These are phyloP conservation scores for Lagenaria siceraria DNA, from an alignment of 306 rosid species.

Conservation along the genomic window DNA sequence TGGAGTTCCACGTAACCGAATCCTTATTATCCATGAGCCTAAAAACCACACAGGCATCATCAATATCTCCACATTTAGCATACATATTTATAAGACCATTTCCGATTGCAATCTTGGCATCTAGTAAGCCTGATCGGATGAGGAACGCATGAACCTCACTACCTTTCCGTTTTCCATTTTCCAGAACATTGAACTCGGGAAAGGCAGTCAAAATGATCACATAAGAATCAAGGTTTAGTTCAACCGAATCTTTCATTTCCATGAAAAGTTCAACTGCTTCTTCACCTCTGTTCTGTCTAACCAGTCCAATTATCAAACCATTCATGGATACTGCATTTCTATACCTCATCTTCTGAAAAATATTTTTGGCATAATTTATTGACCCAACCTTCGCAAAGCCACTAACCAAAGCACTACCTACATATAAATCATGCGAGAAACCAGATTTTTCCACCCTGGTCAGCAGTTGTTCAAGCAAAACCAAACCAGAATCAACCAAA, in stretches of 20 bases:
- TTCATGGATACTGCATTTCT: constrained; percentile 72
- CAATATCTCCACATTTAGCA: constrained; percentile 53
- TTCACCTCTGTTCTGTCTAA: constrained; percentile 66
- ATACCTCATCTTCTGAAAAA: constrained; percentile 54
- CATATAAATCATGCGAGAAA: constrained; percentile 46
- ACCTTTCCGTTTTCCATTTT: constrained; percentile 61
- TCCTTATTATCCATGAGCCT: constrained; percentile 44
- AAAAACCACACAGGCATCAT: constrained; percentile 50
- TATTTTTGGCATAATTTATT: constrained; percentile 34
- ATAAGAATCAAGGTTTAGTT: constrained; percentile 47
- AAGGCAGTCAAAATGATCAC: constrained; percentile 61
- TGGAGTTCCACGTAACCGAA: constrained; percentile 70
- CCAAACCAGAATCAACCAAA: constrained; percentile 28
- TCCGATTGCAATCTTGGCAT: constrained; percentile 35
- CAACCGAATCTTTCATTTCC: constrained; percentile 46
- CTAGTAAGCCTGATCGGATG: constrained; percentile 26
- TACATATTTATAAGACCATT: constrained; percentile 80
- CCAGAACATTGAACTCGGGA: constrained; percentile 41
- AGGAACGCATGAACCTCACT: constrained; percentile 62
- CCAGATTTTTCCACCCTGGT: constrained; percentile 51
- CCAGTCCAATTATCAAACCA: constrained; percentile 83
- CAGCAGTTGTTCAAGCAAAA: constrained; percentile 57
- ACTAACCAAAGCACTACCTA: constrained; percentile 80
- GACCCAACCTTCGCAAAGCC: constrained; percentile 64
- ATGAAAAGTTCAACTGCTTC: constrained; percentile 59